Base-by-base conservation (phyloP, 169 alveolate genomes). In the Plasmodium sp. region DNA sequence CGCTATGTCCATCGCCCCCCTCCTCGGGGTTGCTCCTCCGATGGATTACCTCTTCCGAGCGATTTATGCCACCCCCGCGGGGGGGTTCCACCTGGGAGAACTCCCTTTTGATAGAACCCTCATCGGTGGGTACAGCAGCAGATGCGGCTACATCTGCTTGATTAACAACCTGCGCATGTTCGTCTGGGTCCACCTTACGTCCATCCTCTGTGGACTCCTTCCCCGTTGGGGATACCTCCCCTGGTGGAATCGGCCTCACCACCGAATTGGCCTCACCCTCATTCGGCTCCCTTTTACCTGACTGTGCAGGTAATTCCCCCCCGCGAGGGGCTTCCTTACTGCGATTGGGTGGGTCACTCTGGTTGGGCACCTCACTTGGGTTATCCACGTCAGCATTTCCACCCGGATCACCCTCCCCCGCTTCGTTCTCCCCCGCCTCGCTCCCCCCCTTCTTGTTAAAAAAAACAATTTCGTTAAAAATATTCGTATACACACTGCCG, bases 391-490 rank as follows among this genome's bases (percentile, higher is more conserved):
- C 31, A 5, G n/a, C 10, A 51, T 82, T 82, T 36, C 58, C 22
- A 22, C 31, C 45, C 45, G 41, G 41, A 34, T 7, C 72, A 39
- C n/a, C 10, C 5, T 4, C 18, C 16, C 2, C 71, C 2, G 27
- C 74, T 2, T 45, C 18, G 45, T 34, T 5, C n/a, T 16, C 16
- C 62, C 43, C 58, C 91, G 7, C 43, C 10, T n/a, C 54, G 12
- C 27, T 16, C n/a, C 6, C 54, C 14, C 56, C 85, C 67, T 39
- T 86, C 33, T 62, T 86, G 27, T 84, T 84, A 56, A 86, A 86
- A 86, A 86, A 86, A 34, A 86, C 73, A 14, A 86, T 86, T 39
- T 86, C 93, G 48, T 86, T 86, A 77, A 86, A 86, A 22, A 86
- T 86, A 10, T 79, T 71, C 5, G 93, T 75, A 51, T 75, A 86